Conservation (phyloP, 306 rosid genomes). For the Elaeagnus macrophylla region DNA sequence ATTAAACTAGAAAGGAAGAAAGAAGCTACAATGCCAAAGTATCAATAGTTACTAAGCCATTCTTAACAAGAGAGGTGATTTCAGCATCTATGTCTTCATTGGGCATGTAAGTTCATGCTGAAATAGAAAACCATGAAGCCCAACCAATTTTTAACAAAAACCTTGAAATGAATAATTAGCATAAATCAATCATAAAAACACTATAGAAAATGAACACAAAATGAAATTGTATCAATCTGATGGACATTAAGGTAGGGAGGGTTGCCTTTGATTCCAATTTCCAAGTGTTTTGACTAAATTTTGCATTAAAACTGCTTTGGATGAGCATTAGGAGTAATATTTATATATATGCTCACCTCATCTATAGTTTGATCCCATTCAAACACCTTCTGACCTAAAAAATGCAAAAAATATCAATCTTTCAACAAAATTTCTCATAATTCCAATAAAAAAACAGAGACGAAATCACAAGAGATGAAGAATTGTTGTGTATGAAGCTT, state of each 20-base stretch:
- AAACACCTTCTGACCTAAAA: slow-evolving; percentile 66
- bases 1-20: not conserved
- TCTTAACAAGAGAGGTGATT: slow-evolving; percentile 42
- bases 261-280: slow-evolving; percentile 89
- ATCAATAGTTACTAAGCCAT: slow-evolving; percentile 47
- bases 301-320: slow-evolving; percentile 81
- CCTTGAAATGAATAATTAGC: not conserved
- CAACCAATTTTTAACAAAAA: not conserved
- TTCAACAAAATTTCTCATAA: too few relatives aligned
- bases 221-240: not conserved
- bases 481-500: too few relatives aligned
- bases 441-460: too few relatives aligned
- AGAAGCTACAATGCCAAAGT: slow-evolving; percentile 39
- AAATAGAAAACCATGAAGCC: slow-evolving; percentile 3
- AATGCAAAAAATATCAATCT: too few relatives aligned
- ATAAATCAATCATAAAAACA: not conserved
- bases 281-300: slow-evolving; percentile 78
- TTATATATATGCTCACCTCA: slow-evolving; percentile 77
- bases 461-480: too few relatives aligned
- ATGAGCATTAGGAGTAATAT: slow-evolving; percentile 56
- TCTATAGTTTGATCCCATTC: slow-evolving; percentile 99
- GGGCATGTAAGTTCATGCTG: slow-evolving; percentile 81
- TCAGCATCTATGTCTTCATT: slow-evolving; percentile 83
- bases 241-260: slow-evolving; percentile 81
- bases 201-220: not conserved